phyloP scores from a whole-genome alignment of 1,139 yeast species.

The Meyerozyma smithsonii region DNA sequence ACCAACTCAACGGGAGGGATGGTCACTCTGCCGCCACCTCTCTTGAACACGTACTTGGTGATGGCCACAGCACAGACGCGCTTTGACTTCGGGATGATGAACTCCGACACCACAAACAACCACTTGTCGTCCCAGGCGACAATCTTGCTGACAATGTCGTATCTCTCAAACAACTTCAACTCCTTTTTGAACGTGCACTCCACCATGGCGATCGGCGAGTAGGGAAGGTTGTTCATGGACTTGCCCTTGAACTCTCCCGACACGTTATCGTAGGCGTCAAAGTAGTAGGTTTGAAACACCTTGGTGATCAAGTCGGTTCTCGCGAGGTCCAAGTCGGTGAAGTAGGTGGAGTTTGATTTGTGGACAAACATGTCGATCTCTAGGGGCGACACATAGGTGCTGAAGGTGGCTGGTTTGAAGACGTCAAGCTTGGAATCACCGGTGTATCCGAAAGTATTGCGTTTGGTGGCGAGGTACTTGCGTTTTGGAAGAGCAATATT shows the following conservation, averaged over 20 bases:
- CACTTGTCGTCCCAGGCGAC: slow-evolving; percentile 88
- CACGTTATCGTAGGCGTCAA: slow-evolving; percentile 37
- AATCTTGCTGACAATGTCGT: slow-evolving; percentile 52
- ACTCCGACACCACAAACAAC: slow-evolving; percentile 68
- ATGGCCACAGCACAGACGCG: slow-evolving; percentile 55
- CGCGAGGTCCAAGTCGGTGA: slow-evolving; percentile 77
- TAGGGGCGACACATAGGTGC: slow-evolving; percentile 64
- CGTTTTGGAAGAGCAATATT: slow-evolving; percentile 35
- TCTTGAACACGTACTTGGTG: slow-evolving; percentile 74
- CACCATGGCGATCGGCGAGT: slow-evolving; percentile 74
- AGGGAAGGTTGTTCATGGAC: slow-evolving; percentile 44
- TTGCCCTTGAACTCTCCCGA: slow-evolving; percentile 25
- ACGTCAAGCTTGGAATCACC: slow-evolving; percentile 23
- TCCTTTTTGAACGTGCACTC: slow-evolving; percentile 67
- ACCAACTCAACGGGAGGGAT: slow-evolving; percentile 60
- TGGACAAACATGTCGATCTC: slow-evolving; percentile 87
- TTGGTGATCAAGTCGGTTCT: slow-evolving; percentile 59
- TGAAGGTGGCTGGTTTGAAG: slow-evolving; percentile 42
- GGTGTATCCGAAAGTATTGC: slow-evolving; percentile 31
- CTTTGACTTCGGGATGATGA: slow-evolving; percentile 36
- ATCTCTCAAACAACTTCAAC: slow-evolving; percentile 60
- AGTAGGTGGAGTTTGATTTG: slow-evolving; percentile 83
- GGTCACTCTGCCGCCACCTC: slow-evolving; percentile 60
- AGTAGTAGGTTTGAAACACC: slow-evolving; percentile 49
- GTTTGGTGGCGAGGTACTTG: slow-evolving; percentile 19